Percentiles rank a stretch among this genome's conserved stretches.
These are phyloP conservation scores for Eucalyptus tenuipes DNA, from an alignment of 345 rosid genomes.

Conservation along the genomic window DNA sequence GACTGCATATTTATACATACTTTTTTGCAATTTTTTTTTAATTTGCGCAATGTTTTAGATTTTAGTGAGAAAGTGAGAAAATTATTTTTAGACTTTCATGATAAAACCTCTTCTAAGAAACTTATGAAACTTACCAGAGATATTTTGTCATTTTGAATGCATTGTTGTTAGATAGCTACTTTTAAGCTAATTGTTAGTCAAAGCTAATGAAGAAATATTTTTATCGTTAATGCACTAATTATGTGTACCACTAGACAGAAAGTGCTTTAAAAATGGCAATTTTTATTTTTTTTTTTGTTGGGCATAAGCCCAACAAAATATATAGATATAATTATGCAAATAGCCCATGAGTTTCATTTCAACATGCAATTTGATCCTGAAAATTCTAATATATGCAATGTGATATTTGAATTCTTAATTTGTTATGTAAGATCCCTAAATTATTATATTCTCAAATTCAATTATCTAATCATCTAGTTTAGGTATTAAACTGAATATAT, in stretches of 20 bases:
- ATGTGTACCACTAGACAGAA: background rate
- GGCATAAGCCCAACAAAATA: background rate
- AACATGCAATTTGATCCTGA: too few species aligned
- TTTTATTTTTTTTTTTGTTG: background rate
- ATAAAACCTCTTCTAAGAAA: background rate
- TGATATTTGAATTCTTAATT: too few species aligned
- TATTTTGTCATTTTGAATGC: background rate
- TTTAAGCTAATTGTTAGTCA: too few species aligned
- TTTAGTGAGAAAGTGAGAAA: background rate
- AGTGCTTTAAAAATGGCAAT: background rate
- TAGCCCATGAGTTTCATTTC: too few species aligned
- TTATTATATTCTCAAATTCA: too few species aligned
- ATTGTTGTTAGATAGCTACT: too few species aligned
- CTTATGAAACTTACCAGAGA: background rate
- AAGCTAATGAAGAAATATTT: background rate
- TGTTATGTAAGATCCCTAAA: too few species aligned
- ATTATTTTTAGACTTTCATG: background rate
- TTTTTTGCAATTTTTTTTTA: background rate
- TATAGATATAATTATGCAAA: background rate
- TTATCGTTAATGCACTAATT: background rate
- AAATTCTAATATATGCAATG: too few species aligned
- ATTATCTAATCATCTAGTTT: too few species aligned
- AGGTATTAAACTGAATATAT: too few species aligned
- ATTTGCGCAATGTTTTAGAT: background rate
- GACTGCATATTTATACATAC: background rate